These are phyloP conservation scores for Moricandia moricandioides DNA, from an alignment of 345 rosid genomes.

Conservation along the genomic window DNA sequence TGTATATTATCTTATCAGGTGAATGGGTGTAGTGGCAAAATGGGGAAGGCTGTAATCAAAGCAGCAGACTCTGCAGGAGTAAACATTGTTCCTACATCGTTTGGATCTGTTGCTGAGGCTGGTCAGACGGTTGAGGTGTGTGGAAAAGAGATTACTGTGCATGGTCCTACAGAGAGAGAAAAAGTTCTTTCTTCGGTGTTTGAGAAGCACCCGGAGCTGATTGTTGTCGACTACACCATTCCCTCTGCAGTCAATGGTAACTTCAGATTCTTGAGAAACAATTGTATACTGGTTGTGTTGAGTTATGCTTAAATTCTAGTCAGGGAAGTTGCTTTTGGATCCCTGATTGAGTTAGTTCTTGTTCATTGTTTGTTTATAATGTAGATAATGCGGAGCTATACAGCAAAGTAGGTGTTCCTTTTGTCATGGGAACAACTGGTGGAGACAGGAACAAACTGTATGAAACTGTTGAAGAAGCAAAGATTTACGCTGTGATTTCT, in stretches of 20 bases:
- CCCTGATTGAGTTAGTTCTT: background rate
- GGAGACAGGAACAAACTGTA: constrained; percentile 71
- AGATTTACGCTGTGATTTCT: constrained; percentile 81
- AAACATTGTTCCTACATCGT: constrained; percentile 63
- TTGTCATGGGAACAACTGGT: constrained; percentile 97
- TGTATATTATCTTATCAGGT: constrained; percentile 45
- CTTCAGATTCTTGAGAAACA: too few relatives aligned
- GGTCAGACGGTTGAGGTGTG: constrained; percentile 63
- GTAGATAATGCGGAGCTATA: constrained; percentile 81
- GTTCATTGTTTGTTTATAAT: background rate
- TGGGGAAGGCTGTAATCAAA: constrained; percentile 87
- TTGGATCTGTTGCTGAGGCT: constrained; percentile 68
- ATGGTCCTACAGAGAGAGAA: constrained; percentile 82
- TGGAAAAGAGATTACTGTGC: constrained; percentile 52
- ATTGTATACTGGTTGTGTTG: too few relatives aligned
- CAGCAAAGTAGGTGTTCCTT: constrained; percentile 91
- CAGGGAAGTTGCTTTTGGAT: too few relatives aligned
- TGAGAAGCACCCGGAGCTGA: constrained; percentile 62
- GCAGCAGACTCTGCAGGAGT: constrained; percentile 90
- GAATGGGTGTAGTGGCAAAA: constrained; percentile 78
- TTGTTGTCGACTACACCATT: constrained; percentile 81
- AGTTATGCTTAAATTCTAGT: too few relatives aligned
- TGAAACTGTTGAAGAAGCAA: constrained; percentile 69
- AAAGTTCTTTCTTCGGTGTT: constrained; percentile 55
- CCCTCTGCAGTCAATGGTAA: constrained; percentile 86